Percentiles rank a stretch among this genome's conserved stretches.
These are phyloP conservation scores for Bimuria novae-zelandiae DNA, from an alignment of 2,329 filamentous ascomycete genomes.

Conservation along the genomic window DNA sequence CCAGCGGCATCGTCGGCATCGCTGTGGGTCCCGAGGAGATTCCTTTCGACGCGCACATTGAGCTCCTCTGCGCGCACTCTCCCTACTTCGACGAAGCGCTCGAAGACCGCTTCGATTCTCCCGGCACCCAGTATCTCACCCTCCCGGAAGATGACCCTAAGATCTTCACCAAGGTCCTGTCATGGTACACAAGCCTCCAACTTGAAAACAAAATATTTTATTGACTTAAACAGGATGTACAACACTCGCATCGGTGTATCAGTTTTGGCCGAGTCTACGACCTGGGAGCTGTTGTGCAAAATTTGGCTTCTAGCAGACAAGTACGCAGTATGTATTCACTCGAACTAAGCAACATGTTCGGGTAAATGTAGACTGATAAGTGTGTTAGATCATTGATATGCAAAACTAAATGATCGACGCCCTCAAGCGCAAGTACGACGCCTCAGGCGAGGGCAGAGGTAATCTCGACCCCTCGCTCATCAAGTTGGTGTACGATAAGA, in stretches of 20 bases:
- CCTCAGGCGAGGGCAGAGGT: not conserved
- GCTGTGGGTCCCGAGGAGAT: slow-evolving; percentile 7
- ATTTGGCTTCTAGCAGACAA: slow-evolving; percentile 20
- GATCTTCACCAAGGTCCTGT: slow-evolving; percentile 12
- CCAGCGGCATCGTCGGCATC: slow-evolving; percentile 11
- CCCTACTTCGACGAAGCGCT: slow-evolving; percentile 21
- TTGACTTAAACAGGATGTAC: too few species aligned
- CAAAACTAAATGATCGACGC: slow-evolving; percentile 13
- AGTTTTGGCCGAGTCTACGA: not conserved
- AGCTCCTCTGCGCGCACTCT: slow-evolving; percentile 18
- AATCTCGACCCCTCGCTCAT: not conserved
- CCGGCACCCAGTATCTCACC: slow-evolving; percentile 13
- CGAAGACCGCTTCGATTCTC: slow-evolving; percentile 9
- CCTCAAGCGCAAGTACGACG: not conserved
- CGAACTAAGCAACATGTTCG: too few species aligned
- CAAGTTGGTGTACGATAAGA: slow-evolving; percentile 12
- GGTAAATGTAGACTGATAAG: not conserved
- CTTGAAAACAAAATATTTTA: too few species aligned
- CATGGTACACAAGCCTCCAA: too few species aligned
- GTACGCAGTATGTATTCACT: slow-evolving; percentile 6
- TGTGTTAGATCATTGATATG: slow-evolving; percentile 3
- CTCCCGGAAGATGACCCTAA: slow-evolving; percentile 11
- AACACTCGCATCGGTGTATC: not conserved
- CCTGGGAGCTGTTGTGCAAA: slow-evolving; percentile 7
- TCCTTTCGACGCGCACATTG: slow-evolving; percentile 19